Evolutionary conservation across 2,329 filamentous ascomycete species (phyloP).

Genomic region (Dothistroma pini): DNA sequence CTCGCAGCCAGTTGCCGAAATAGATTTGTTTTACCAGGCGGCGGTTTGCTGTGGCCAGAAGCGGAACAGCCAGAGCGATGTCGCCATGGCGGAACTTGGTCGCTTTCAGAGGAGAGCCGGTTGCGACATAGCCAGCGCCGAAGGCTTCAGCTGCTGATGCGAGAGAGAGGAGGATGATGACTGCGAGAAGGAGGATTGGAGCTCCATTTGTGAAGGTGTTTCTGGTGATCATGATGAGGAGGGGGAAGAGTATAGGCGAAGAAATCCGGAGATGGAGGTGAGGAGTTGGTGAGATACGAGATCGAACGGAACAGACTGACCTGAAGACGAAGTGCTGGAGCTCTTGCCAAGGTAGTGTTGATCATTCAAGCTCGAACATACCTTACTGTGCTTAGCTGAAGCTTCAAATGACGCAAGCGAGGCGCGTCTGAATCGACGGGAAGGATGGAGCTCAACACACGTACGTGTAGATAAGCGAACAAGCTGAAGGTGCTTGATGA

Average conservation of each 20-base stretch:
- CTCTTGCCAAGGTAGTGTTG: neutral
- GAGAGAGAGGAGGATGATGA: neutral
- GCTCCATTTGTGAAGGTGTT: neutral
- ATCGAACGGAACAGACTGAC: too few species aligned
- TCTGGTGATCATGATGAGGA: neutral
- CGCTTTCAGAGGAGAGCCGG: neutral
- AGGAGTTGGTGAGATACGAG: too few species aligned
- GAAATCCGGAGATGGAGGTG: too few species aligned
- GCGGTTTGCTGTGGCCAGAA: neutral
- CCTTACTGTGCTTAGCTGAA: too few species aligned
- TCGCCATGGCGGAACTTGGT: constrained; percentile 1
- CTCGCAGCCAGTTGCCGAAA: constrained; percentile 8
- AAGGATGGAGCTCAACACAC: neutral
- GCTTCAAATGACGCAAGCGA: neutral
- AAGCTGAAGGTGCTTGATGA: too few species aligned
- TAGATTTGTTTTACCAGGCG: constrained; percentile 2
- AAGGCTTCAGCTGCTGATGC: neutral
- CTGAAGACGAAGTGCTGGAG: neutral
- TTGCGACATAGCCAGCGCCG: neutral
- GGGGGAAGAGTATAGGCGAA: too few species aligned
- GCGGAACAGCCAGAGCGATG: neutral
- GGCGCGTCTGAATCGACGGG: neutral
- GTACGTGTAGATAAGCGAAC: neutral
- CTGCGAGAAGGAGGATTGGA: neutral
- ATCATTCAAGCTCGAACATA: neutral